Evolutionary conservation across 1,284 basidiomycete genomes (phyloP).

Genomic region (Moesziomyces sp.): DNA sequence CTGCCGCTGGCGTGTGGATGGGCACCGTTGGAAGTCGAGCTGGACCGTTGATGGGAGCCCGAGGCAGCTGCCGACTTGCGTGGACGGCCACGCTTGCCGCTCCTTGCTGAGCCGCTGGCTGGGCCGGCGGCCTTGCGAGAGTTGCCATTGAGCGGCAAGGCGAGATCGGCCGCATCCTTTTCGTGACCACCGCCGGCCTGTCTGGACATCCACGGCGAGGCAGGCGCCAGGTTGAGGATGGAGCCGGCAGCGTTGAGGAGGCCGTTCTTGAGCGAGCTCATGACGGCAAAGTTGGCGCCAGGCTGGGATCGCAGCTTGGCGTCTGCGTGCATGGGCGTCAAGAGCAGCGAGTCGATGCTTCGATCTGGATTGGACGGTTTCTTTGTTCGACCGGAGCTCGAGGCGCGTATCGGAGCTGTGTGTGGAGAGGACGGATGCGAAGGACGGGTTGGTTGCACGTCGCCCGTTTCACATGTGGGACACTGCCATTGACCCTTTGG

Average conservation of each 20-base stretch:
- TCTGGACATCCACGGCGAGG: constrained; percentile 26
- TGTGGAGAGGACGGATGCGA: constrained; percentile 4
- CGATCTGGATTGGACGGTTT: constrained; percentile 39
- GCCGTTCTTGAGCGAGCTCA: constrained; percentile 38
- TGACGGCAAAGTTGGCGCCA: constrained; percentile 30
- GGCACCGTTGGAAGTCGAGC: constrained; percentile 8
- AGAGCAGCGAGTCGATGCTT: constrained; percentile 38
- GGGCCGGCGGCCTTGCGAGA: constrained; percentile 11
- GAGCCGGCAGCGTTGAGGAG: constrained; percentile 34
- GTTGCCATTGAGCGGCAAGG: constrained; percentile 2
- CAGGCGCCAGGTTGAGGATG: constrained; percentile 22
- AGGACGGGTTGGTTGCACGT: constrained; percentile 12
- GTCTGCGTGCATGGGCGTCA: constrained; percentile 10
- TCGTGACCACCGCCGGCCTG: background rate
- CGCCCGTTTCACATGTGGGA: constrained; percentile 54
- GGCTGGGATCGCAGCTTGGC: constrained; percentile 5
- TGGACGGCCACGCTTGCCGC: constrained; percentile 24
- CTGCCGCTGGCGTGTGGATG: constrained; percentile 16
- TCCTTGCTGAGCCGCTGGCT: constrained; percentile 12
- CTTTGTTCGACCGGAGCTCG: constrained; percentile 30
- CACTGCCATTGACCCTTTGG: constrained; percentile 58
- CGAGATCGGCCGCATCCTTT: background rate
- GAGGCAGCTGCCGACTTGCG: constrained; percentile 19
- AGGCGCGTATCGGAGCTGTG: constrained; percentile 4
- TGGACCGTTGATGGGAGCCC: constrained; percentile 10